Percentiles rank a stretch among this genome's conserved stretches.
Conservation (phyloP, 768 basidiomycete genomes). For the Cantharellus anzutake region DNA sequence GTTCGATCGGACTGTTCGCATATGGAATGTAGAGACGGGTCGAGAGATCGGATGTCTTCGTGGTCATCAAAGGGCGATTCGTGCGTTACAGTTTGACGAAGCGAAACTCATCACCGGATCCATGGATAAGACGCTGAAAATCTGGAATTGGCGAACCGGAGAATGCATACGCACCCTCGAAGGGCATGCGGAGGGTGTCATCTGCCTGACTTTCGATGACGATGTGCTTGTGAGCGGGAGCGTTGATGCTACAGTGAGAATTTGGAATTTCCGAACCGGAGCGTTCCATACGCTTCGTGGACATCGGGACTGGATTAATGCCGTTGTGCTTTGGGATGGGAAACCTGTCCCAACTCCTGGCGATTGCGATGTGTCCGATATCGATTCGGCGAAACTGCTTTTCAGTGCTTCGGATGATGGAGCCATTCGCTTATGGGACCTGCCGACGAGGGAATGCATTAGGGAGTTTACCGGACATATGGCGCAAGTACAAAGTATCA, state of each 20-base stretch:
- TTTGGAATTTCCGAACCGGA: constrained; percentile 85
- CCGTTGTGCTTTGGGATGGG: constrained; percentile 79
- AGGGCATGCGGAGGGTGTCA: constrained; percentile 81
- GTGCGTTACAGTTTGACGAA: constrained; percentile 89
- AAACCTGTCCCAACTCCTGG: constrained; percentile 3
- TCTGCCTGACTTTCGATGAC: constrained; percentile 79
- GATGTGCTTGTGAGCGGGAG: constrained; percentile 86
- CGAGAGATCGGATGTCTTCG: constrained; percentile 60
- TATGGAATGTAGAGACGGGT: constrained; percentile 95
- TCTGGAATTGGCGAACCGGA: constrained; percentile 92
- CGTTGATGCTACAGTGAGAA: constrained; percentile 85
- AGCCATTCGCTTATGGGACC: constrained; percentile 86
- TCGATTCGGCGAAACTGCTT: constrained; percentile 63
- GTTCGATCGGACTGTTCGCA: constrained; percentile 82
- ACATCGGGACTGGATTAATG: constrained; percentile 91
- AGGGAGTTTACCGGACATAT: constrained; percentile 78
- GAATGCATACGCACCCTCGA: constrained; percentile 72
- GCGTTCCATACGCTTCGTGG: constrained; percentile 86
- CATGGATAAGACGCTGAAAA: constrained; percentile 88
- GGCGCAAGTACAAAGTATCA: constrained; percentile 85
- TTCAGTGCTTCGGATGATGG: constrained; percentile 96
- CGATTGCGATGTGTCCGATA: constrained; percentile 10
- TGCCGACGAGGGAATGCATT: constrained; percentile 59
- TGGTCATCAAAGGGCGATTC: constrained; percentile 84
- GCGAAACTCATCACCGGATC: constrained; percentile 85